Conservation (phyloP, 305 asterid genomes). For the Solanum aculeatissimum region DNA sequence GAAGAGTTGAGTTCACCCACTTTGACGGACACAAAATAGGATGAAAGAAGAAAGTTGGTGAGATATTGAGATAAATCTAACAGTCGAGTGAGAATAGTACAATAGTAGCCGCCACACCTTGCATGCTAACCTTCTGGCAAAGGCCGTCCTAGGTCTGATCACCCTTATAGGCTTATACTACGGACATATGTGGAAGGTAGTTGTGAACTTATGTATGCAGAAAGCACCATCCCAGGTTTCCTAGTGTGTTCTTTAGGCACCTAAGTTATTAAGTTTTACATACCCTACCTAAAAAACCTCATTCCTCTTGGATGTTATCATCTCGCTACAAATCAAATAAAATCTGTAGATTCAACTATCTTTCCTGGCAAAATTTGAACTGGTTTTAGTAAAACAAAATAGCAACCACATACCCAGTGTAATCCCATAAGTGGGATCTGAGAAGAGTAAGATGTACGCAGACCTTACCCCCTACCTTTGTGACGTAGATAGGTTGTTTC, state of each 20-base stretch:
- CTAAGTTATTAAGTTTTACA: background rate
- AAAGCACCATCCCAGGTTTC: background rate
- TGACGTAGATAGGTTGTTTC: background rate
- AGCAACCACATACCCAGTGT: background rate
- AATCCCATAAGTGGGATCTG: background rate
- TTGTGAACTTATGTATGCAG: background rate
- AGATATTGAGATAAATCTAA: background rate
- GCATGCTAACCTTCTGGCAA: background rate
- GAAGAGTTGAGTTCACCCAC: background rate
- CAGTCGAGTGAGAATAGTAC: background rate
- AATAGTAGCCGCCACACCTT: background rate
- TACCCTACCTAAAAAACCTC: background rate
- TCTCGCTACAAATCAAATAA: background rate
- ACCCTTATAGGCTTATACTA: background rate
- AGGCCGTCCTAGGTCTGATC: background rate
- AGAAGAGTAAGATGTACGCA: background rate
- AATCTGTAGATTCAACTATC: background rate
- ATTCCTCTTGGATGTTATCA: background rate
- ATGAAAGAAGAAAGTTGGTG: background rate
- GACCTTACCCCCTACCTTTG: background rate
- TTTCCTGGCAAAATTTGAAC: background rate
- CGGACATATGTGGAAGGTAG: background rate
- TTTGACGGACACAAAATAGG: background rate
- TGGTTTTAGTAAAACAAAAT: background rate
- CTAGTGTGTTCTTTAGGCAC: background rate